phyloP scores from a whole-genome alignment of 2,329 filamentous ascomycete species.

The Cercospora janseana region DNA sequence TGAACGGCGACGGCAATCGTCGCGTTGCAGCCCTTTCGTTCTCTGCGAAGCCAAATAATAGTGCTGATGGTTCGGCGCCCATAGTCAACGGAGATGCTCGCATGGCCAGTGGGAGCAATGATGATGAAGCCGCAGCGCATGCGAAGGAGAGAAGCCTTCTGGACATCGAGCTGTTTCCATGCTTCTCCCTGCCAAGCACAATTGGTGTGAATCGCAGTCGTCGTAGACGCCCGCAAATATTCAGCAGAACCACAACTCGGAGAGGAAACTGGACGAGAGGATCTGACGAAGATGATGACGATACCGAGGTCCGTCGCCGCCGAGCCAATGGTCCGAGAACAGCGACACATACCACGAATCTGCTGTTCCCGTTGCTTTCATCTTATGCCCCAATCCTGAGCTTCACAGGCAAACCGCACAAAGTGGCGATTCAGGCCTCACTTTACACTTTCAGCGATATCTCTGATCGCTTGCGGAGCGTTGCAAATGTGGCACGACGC shows the following conservation, averaged over 20 bases:
- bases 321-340: conserved; percentile 33
- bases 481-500: conserved; percentile 53
- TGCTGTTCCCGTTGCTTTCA: conserved; percentile 74
- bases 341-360: conserved; percentile 43
- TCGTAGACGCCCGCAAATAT: conserved; percentile 36
- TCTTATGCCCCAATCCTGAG: conserved; percentile 79
- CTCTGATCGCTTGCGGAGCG: conserved; percentile 64
- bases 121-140: conserved; percentile 21
- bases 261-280: conserved; percentile 42
- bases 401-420: conserved; percentile 39
- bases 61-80: conserved; percentile 32
- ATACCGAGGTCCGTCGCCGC: conserved; percentile 37
- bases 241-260: conserved; percentile 42
- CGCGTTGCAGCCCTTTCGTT: conserved; percentile 73
- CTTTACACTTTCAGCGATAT: conserved; percentile 74
- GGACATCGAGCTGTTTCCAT: conserved; percentile 35
- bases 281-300: conserved; percentile 34
- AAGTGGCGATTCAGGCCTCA: conserved; percentile 50
- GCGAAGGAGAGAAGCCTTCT: conserved; percentile 18
- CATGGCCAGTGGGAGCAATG: conserved; percentile 34
- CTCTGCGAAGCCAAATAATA: conserved; percentile 51
- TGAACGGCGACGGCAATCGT: conserved; percentile 76
- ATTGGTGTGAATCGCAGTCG: conserved; percentile 16
- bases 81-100: conserved; percentile 34
- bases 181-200: conserved; percentile 17